phyloP scores from a whole-genome alignment of 192 early-diverging fungal species.

The Coemansia sp. region DNA sequence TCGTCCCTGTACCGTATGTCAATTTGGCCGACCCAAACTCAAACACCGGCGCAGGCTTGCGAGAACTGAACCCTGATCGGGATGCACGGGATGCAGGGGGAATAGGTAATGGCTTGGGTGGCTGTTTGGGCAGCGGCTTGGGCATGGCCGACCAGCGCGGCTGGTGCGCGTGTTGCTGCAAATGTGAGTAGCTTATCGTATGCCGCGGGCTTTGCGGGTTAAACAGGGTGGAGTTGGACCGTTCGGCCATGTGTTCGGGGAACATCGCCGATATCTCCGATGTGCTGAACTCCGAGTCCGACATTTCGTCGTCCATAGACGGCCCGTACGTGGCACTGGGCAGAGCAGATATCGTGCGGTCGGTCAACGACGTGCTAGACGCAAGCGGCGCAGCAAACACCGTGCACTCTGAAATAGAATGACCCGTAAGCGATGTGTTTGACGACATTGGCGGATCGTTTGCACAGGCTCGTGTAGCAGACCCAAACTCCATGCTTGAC shows the following conservation, averaged over 20 bases:
- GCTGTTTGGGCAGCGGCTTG: conserved; percentile 25
- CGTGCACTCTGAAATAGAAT: conserved; percentile 1
- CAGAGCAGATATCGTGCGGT: conserved; percentile 8
- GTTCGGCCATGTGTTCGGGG: conserved; percentile 20
- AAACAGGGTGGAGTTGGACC: conserved; percentile 33
- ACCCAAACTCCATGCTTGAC: conserved; percentile 36
- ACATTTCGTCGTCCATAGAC: conserved; percentile 1
- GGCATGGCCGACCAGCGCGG: conserved; percentile 6
- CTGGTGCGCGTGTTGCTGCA: not conserved
- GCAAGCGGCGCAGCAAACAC: no score
- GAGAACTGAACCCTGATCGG: conserved; percentile 8
- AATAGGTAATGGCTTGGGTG: conserved; percentile 33
- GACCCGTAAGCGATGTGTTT: conserved; percentile 11
- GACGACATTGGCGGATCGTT: conserved; percentile 16
- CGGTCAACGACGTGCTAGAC: conserved; percentile 15
- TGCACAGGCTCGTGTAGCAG: conserved; percentile 26
- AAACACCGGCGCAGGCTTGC: conserved; percentile 43
- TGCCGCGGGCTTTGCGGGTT: conserved; percentile 5
- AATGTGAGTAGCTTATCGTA: conserved; percentile 10
- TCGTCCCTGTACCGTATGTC: conserved; percentile 15
- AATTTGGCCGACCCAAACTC: conserved; percentile 48
- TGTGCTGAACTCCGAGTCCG: conserved; percentile 30
- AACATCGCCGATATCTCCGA: conserved; percentile 27
- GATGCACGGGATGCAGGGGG: conserved; percentile 15
- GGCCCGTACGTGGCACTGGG: not conserved